Conservation (phyloP, 192 early-diverging fungal genomes). For the Umbelopsis isabellina region DNA sequence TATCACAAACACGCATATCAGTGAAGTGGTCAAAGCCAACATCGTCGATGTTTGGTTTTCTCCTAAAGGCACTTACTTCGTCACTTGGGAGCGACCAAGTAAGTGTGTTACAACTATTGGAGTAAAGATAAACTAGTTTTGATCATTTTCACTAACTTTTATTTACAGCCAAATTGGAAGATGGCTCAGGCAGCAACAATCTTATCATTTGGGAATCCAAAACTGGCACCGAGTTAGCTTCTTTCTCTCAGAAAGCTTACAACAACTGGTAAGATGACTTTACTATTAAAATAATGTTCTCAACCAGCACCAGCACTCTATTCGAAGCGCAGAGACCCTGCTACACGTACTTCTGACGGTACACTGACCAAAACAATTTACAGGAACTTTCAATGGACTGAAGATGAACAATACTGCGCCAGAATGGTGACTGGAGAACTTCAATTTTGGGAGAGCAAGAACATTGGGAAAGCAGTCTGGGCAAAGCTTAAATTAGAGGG, state of each 20-base stretch:
- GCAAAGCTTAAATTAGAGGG: constrained; percentile 73
- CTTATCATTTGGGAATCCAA: constrained; percentile 78
- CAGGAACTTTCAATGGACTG: constrained; percentile 94
- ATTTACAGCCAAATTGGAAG: constrained; percentile 66
- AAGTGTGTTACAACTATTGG: constrained; percentile 29
- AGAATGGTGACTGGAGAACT: constrained; percentile 86
- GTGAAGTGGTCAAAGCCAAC: constrained; percentile 63
- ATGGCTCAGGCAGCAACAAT: constrained; percentile 74
- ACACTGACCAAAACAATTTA: not conserved
- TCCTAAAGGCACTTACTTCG: constrained; percentile 83
- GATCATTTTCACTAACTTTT: constrained; percentile 1
- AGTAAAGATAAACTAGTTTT: not conserved
- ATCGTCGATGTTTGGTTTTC: constrained; percentile 91
- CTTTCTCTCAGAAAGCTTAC: constrained; percentile 84
- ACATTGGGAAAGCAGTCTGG: constrained; percentile 53
- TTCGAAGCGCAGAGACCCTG: not conserved
- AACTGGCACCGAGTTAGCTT: constrained; percentile 67
- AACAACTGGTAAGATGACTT: constrained; percentile 57
- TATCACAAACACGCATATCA: constrained; percentile 59
- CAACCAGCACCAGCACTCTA: not conserved
- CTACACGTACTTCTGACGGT: not conserved
- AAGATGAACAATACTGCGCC: constrained; percentile 86
- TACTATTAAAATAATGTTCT: not conserved
- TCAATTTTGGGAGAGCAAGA: constrained; percentile 80
- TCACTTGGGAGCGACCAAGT: constrained; percentile 90